Evolutionary conservation across 768 basidiomycete genomes (phyloP), one percentile per base, ranked within the genome.

Genomic region (Agrocybe chaxingu): DNA sequence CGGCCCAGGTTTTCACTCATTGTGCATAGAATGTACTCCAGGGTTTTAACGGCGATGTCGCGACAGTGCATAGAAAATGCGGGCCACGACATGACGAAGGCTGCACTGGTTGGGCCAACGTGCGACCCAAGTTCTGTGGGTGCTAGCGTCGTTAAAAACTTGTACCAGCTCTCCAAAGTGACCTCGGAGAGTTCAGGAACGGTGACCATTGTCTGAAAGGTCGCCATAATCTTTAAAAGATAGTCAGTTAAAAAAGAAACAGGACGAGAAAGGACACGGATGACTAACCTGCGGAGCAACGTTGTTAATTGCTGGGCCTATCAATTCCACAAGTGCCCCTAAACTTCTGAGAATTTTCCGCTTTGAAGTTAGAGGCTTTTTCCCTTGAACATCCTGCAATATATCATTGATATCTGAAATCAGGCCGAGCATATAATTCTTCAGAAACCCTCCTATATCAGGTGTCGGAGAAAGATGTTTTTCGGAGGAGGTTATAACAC

Each of bases 161-260:
- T 74, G 48, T 79, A 66, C 93, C 94, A 98, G 35, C 84, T 88
- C 31, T 80, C 72, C 2, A 99, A 71, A 0, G 92, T 89, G 6
- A 84, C 85, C 51, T 88, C 81, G 0, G 89, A 80, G 6, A 99
- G 75, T 52, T 87, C 87, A 0, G 79, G 78, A 8, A 91, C 76
- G 32, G 73, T 67, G n/a, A 97, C 76, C 70, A 87, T 89, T 5
- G 89, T 92, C 69, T 98, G 96, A 35, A 99, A 79, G 12, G 89
- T 93, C 0, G 96, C 93, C 89, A 98, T 93, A 57, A 98, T 86
- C 96, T 99, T 54, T 33, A 5, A 35, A 3, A 12, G 3, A 29
- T 12, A 30, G n/a, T 48, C 19, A 32, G 16, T 10, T n/a, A 33
- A 31, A 8, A 1, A 35, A 38, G 11, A 6, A 19, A 13, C 11